Conservation (phyloP, 495 filamentous ascomycete species). For the Ramalina peruviana region DNA sequence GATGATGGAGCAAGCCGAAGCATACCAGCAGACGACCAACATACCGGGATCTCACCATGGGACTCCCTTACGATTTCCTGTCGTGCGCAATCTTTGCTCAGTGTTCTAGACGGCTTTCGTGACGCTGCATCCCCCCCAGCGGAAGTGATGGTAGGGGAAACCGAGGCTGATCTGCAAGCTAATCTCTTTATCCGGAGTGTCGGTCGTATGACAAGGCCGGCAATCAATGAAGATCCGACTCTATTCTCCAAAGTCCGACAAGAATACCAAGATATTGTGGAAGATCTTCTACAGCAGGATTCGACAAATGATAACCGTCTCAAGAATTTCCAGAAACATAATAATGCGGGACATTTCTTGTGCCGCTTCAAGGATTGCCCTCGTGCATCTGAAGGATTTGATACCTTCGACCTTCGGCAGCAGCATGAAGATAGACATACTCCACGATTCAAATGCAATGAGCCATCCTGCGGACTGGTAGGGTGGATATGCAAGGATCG, state of each 20-base stretch:
- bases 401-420: background rate
- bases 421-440: slow-evolving; percentile 6
- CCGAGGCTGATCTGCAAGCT: background rate
- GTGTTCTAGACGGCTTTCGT: too few species aligned
- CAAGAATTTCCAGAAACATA: background rate
- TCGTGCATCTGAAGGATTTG: slow-evolving; percentile 2
- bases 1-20: background rate
- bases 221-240: background rate
- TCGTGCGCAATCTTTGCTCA: too few species aligned
- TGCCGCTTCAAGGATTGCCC: slow-evolving; percentile 2
- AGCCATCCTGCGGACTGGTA: background rate
- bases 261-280: slow-evolving; percentile 1
- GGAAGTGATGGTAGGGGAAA: too few species aligned
- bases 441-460: slow-evolving; percentile 2
- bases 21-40: background rate
- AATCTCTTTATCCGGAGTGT: background rate
- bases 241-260: background rate
- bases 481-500: background rate
- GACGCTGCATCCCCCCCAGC: too few species aligned
- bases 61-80: too few species aligned
- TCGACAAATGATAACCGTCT: background rate
- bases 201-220: background rate
- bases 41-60: too few species aligned
- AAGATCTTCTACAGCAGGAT: background rate
- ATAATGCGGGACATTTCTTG: background rate